Evolutionary conservation across 1,284 basidiomycete species (phyloP), one percentile per base, ranked within the genome.

Genomic region (Boletus mariae): DNA sequence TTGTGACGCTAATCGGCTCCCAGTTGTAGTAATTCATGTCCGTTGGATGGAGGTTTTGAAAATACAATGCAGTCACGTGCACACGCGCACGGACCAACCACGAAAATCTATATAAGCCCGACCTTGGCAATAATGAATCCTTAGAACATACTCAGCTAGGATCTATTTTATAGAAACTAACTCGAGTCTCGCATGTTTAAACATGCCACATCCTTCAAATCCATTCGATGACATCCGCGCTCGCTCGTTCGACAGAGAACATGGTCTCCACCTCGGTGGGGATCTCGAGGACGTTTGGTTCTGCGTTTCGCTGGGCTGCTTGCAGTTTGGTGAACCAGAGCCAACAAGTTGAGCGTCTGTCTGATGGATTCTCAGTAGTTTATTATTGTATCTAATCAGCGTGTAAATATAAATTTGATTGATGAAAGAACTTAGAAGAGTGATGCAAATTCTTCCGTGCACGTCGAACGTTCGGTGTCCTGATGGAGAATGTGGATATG

Each of bases 81-180:
- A 20, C 2, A 2, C 2, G 20, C 20, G 20, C 20, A 20, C 20
- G 61, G 60, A 65, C 75, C 75, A 28, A 71, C 2, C 23, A 5
- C 7, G 0, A 52, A 53, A 60, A 52, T 12, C 9, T 76, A 79
- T 80, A 81, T 68, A 80, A 68, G 9, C 56, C 58, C 28, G 4
- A 38, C 11, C 1, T 56, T 45, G 8, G 25, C 52, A 56, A 50
- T 54, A 29, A 29, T 55, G 65, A 68, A 75, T 77, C 80, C 62
- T 75, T 57, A 84, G 85, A 87, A 87, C 86, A 88, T 88, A 88
- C 86, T 89, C 85, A 85, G 78, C 79, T 80, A 87, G 86, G 86
- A 88, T 89, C 86, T 89, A 79, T 89, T 88, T 80, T 84, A 87
- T 85, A 88, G 85, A 83, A 84, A 85, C 86, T 87, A 84, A 87